These are phyloP conservation scores for Alternaria brassicae DNA, from an alignment of 2,329 filamentous ascomycete genomes.

Conservation along the genomic window DNA sequence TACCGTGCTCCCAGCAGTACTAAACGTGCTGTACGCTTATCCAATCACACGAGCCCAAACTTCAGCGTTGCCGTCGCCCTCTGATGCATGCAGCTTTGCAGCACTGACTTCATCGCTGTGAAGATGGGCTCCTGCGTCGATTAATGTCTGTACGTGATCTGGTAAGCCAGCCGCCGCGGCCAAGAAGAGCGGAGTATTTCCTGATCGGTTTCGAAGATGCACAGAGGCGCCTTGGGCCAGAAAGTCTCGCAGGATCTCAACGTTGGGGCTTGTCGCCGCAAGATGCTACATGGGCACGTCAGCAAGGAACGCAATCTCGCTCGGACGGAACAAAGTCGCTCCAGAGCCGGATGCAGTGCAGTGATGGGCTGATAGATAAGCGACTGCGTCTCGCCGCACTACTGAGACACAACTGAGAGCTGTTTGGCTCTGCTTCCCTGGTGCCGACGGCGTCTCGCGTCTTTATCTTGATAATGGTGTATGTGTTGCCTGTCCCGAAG, in stretches of 20 bases:
- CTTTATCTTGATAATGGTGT: constrained; percentile 40
- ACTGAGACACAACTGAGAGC: constrained; percentile 22
- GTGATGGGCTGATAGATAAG: constrained; percentile 41
- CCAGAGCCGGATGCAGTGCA: constrained; percentile 27
- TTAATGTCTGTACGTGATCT: constrained; percentile 62
- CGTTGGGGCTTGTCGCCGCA: constrained; percentile 63
- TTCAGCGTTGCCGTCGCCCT: constrained; percentile 42
- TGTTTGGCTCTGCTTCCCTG: constrained; percentile 31
- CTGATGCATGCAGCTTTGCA: constrained; percentile 55
- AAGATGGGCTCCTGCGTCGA: constrained; percentile 65
- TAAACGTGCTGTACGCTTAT: constrained; percentile 25
- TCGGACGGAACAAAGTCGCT: constrained; percentile 33
- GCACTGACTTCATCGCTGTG: constrained; percentile 63
- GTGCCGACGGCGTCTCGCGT: constrained; percentile 37
- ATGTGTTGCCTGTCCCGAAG: constrained; percentile 32
- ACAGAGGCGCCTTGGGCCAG: constrained; percentile 65
- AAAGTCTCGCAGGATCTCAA: constrained; percentile 63
- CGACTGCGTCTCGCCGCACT: constrained; percentile 32
- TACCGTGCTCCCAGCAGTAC: constrained; percentile 33
- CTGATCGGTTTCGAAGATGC: constrained; percentile 65
- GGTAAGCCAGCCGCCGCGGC: constrained; percentile 64
- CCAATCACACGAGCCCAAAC: constrained; percentile 47
- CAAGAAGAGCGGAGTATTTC: constrained; percentile 66
- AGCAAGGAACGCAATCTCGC: constrained; percentile 42
- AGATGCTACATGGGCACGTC: constrained; percentile 57